These are phyloP conservation scores for Closterium sp. DNA, from an alignment of 139 green algal genomes.

Conservation along the genomic window DNA sequence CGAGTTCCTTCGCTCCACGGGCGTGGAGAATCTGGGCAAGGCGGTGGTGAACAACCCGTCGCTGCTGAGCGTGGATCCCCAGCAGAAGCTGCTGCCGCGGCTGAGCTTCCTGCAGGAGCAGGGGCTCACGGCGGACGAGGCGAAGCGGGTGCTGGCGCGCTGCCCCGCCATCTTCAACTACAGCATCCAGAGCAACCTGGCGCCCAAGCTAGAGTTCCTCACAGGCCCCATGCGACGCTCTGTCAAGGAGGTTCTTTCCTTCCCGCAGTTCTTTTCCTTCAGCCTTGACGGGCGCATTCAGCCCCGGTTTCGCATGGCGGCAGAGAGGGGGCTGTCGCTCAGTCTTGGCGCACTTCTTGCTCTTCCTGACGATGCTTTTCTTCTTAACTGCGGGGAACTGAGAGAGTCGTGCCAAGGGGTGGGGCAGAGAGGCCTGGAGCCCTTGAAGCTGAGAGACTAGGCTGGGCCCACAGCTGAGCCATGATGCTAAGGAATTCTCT, in stretches of 20 bases:
- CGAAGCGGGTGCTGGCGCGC: background rate
- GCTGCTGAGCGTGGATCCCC: conserved; percentile 1
- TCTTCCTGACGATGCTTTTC: background rate
- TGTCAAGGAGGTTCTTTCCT: conserved; percentile 2
- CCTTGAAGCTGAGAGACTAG: background rate
- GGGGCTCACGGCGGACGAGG: conserved; percentile 13
- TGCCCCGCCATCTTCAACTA: conserved; percentile 26
- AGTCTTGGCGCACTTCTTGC: background rate
- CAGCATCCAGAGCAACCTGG: conserved; percentile 8
- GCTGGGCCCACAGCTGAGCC: background rate
- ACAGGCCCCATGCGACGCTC: conserved; percentile 13
- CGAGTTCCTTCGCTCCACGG: conserved; percentile 20
- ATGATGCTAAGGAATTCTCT: background rate
- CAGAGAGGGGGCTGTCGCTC: background rate
- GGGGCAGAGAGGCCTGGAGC: background rate
- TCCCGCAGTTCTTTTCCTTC: conserved; percentile 31
- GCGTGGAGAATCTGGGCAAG: conserved; percentile 16
- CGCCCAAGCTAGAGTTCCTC: conserved; percentile 29
- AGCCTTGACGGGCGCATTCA: conserved; percentile 23
- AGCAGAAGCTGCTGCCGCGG: conserved; percentile 18
- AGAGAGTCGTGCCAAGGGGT: background rate
- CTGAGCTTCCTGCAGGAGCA: conserved; percentile 19
- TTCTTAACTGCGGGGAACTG: background rate
- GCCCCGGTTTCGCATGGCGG: background rate
- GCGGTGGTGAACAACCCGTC: conserved; percentile 7